Evolutionary conservation across 2,329 filamentous ascomycete genomes (phyloP), one percentile per base, ranked within the genome.

Genomic region (Monilinia fructigena): DNA sequence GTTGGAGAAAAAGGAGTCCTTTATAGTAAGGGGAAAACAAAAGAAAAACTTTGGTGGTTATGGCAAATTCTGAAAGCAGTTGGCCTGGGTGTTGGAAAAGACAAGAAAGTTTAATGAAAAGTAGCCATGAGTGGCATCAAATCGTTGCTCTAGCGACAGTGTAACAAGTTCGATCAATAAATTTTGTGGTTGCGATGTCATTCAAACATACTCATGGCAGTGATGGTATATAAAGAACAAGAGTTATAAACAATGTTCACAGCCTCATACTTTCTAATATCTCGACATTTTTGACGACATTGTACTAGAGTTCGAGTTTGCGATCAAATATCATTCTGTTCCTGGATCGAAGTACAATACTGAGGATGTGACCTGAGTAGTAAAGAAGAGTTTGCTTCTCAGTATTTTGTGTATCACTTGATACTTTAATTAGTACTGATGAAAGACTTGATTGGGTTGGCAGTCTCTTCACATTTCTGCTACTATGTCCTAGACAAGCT

Each of bases 1-100:
- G 80, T 82, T 11, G 83, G 82, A 4, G 82, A 83, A 59, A 78
- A 82, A 55, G 75, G 76, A 2, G 80, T 82, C 71, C 76, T 59
- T 10, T 85, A 83, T 68, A 70, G 65, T 2, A 74, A 78, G 64
- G 74, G 78, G n/a, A 73, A 79, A 73, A 73, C 69, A 10, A 65
- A 55, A 18, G 78, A 77, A 50, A 73, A 74, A 28, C 7, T 79
- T 26, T 75, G 75, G 8, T 70, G 80, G 55, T 70, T 77, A 4
- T 80, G 78, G 76, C 74, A 77, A 70, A 68, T 80, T 55, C 28
- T 81, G 59, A 78, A 76, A 68, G 78, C 77, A n/a, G 74, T 73
- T 68, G 71, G 77, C 38, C 68, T 74, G 56, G 71, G 74, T 7
- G 67, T 67, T 53, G 62, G 67, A 11, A 70, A 68, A 20, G 42